phyloP scores from a whole-genome alignment of 306 rosid species.

The Begonia masoniana region DNA sequence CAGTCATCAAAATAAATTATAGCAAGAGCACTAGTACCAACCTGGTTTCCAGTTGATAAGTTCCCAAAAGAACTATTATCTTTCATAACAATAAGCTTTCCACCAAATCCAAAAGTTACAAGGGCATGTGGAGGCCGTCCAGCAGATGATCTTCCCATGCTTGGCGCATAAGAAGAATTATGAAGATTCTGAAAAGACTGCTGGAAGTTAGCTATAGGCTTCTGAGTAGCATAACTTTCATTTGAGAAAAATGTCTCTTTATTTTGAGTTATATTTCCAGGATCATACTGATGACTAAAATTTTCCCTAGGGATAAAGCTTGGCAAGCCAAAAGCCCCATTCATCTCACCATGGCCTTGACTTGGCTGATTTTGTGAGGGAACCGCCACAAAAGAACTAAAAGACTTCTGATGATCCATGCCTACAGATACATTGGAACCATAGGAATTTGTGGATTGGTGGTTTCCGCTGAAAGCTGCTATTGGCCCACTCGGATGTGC shows the following conservation, averaged over 20 bases:
- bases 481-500: constrained; percentile 16
- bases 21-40: constrained; percentile 24
- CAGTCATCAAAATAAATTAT: neutral
- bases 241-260: constrained; percentile 30
- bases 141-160: constrained; percentile 55
- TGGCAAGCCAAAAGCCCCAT: constrained; percentile 31
- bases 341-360: constrained; percentile 31
- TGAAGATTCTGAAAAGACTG: constrained; percentile 43
- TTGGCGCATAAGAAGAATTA: constrained; percentile 44
- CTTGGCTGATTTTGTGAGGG: constrained; percentile 31
- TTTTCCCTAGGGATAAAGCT: constrained; percentile 28
- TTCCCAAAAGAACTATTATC: constrained; percentile 31
- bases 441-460: constrained; percentile 29
- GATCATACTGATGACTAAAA: constrained; percentile 39
- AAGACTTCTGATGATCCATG: constrained; percentile 34
- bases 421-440: constrained; percentile 21
- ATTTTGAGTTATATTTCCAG: constrained; percentile 21
- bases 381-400: constrained; percentile 37
- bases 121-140: constrained; percentile 90
- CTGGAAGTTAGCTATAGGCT: constrained; percentile 26
- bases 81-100: constrained; percentile 79
- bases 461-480: constrained; percentile 29
- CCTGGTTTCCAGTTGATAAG: constrained; percentile 61
- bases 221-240: constrained; percentile 37
- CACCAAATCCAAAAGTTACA: constrained; percentile 91